These are phyloP conservation scores for Senna tora DNA, from an alignment of 306 rosid species.

Conservation along the genomic window DNA sequence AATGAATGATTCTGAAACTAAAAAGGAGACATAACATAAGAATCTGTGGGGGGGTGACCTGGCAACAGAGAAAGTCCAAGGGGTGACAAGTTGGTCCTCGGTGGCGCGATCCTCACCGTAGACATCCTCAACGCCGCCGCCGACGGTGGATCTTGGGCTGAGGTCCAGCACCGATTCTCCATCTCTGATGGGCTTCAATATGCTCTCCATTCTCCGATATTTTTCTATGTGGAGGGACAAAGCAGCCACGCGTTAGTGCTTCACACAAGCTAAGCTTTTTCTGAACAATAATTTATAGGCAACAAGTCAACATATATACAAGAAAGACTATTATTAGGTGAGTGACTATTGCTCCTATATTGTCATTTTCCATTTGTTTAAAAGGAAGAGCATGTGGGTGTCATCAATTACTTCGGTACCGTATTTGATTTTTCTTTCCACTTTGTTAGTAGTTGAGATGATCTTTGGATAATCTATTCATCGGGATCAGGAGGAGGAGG, in stretches of 20 bases:
- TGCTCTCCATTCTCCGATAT: slow-evolving; percentile 60
- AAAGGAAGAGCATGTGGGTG: no score
- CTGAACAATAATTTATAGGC: no score
- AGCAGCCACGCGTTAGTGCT: background rate
- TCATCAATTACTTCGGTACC: no score
- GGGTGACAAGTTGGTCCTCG: slow-evolving; percentile 85
- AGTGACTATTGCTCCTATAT: background rate
- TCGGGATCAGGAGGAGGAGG: no score
- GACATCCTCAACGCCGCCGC: slow-evolving; percentile 84
- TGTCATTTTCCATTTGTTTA: background rate
- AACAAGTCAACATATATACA: no score
- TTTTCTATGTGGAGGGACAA: background rate
- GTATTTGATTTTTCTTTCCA: no score
- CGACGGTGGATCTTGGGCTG: slow-evolving; percentile 68
- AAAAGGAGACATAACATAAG: no score
- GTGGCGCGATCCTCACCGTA: slow-evolving; percentile 94
- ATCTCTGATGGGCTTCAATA: slow-evolving; percentile 57
- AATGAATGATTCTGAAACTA: no score
- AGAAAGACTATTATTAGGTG: background rate
- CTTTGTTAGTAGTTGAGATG: no score
- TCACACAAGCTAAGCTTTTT: background rate
- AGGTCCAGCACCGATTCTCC: slow-evolving; percentile 74
- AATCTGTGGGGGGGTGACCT: slow-evolving; percentile 47
- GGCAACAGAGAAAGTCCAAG: slow-evolving; percentile 93
- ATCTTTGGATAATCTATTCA: no score